A percentile compares a stretch with the other conserved stretches of the same genome.
phyloP scores from a whole-genome alignment of 495 filamentous ascomycete species.

The Penicillium bovifimosum region DNA sequence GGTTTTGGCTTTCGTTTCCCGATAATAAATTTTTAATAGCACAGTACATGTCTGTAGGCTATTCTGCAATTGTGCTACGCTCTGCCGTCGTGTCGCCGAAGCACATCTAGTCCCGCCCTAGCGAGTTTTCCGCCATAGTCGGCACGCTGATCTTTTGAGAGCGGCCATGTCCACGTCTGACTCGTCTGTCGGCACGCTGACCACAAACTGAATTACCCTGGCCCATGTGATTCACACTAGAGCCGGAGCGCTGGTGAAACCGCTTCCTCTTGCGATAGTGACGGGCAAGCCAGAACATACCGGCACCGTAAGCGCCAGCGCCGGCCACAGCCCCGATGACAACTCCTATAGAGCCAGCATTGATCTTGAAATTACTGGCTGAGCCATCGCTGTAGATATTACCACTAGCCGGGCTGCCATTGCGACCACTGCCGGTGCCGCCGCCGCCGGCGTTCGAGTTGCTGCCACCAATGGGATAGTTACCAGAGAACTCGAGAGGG shows the following conservation, averaged over 20 bases:
- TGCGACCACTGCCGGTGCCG: slow-evolving; percentile 17
- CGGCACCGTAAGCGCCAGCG: slow-evolving; percentile 90
- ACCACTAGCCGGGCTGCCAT: slow-evolving; percentile 10
- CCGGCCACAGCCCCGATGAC: slow-evolving; percentile 71
- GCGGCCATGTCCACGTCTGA: slow-evolving; percentile 64
- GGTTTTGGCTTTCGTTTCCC: too few species aligned
- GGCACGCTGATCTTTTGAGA: slow-evolving; percentile 75
- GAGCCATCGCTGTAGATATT: slow-evolving; percentile 35
- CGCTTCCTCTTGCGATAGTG: slow-evolving; percentile 86
- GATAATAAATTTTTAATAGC: too few species aligned
- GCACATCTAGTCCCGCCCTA: slow-evolving; percentile 82
- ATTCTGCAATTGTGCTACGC: too few species aligned
- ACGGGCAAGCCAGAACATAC: slow-evolving; percentile 93
- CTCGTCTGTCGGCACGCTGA: slow-evolving; percentile 42
- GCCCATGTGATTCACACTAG: slow-evolving; percentile 47
- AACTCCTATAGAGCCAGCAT: slow-evolving; percentile 77
- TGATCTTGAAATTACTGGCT: slow-evolving; percentile 46
- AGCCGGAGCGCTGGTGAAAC: slow-evolving; percentile 70
- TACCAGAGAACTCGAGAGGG: slow-evolving; percentile 60
- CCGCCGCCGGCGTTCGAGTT: slow-evolving; percentile 13
- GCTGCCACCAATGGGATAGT: slow-evolving; percentile 32
- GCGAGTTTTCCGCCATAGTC: slow-evolving; percentile 93
- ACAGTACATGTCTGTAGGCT: too few species aligned
- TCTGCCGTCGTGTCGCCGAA: too few species aligned
- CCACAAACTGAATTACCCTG: slow-evolving; percentile 32